Evolutionary conservation across 2,329 filamentous ascomycete species (phyloP).

Genomic region (Sarocladium brachiariae): DNA sequence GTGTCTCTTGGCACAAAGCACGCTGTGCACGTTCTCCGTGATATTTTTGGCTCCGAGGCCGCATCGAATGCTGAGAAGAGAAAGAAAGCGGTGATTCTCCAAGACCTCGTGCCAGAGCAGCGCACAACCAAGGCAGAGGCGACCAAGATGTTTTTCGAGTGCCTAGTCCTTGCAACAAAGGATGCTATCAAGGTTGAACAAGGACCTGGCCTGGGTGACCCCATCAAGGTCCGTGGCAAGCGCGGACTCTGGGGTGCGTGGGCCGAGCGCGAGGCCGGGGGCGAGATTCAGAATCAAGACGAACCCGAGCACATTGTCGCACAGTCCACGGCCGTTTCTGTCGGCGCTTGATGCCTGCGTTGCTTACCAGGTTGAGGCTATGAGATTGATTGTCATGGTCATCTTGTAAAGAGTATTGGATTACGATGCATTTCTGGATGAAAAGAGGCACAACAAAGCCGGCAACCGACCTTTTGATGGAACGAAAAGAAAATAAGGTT

Average conservation of each 20-base stretch:
- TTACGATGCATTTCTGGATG: conserved; percentile 5
- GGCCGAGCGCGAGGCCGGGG: conserved; percentile 72
- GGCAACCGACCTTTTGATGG: not conserved
- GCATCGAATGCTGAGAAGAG: conserved; percentile 64
- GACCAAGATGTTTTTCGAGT: conserved; percentile 99
- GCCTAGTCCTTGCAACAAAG: conserved; percentile 91
- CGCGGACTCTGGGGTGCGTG: conserved; percentile 94
- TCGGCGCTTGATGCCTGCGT: conserved; percentile 26
- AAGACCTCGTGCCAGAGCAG: conserved; percentile 78
- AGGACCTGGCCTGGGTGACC: conserved; percentile 64
- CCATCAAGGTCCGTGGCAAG: conserved; percentile 82
- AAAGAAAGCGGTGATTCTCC: conserved; percentile 78
- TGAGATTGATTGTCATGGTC: conserved; percentile 14
- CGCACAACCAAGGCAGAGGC: conserved; percentile 81
- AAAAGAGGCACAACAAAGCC: not conserved
- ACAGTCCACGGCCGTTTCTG: conserved; percentile 25
- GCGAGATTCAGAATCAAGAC: conserved; percentile 49
- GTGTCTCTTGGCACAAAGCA: conserved; percentile 90
- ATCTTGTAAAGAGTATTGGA: conserved; percentile 8
- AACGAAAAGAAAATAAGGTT: not conserved
- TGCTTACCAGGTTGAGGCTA: not conserved
- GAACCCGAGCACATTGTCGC: conserved; percentile 27
- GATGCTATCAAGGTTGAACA: conserved; percentile 98
- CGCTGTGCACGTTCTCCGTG: conserved; percentile 87
- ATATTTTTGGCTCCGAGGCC: conserved; percentile 71